Percentiles rank a stretch among this genome's conserved stretches.
These are phyloP conservation scores for Ostreobium quekettii DNA, from an alignment of 139 green algal genomes.

Conservation along the genomic window DNA sequence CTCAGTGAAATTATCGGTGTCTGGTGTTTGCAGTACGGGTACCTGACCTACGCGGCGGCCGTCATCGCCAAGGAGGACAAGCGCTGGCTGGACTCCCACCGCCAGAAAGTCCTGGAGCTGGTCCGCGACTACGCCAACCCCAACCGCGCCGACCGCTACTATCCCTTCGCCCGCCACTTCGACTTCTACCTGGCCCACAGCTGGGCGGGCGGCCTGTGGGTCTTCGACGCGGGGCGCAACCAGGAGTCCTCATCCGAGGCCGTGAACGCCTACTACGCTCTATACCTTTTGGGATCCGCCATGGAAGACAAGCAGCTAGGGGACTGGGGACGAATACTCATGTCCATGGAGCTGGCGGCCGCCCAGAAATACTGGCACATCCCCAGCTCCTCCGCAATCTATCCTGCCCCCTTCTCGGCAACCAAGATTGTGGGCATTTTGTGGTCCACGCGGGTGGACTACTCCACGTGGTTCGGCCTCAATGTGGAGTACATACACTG, in stretches of 20 bases:
- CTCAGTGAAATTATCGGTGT: too few relatives aligned
- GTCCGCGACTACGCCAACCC: conserved; percentile 30
- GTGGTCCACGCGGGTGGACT: conserved; percentile 35
- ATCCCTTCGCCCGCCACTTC: conserved; percentile 30
- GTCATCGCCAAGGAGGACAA: conserved; percentile 20
- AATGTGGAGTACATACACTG: conserved; percentile 26
- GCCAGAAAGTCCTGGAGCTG: conserved; percentile 12
- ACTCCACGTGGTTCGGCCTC: conserved; percentile 33
- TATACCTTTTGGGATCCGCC: conserved; percentile 24
- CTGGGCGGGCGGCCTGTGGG: conserved; percentile 32
- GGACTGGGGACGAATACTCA: conserved; percentile 28
- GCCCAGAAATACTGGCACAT: conserved; percentile 33
- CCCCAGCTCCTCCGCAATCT: conserved; percentile 10
- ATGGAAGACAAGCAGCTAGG: conserved; percentile 21
- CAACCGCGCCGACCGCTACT: conserved; percentile 20
- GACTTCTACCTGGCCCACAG: conserved; percentile 32
- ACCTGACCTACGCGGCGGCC: conserved; percentile 35
- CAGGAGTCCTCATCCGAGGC: conserved; percentile 39
- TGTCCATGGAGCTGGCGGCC: conserved; percentile 21
- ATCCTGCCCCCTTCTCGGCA: conserved; percentile 18
- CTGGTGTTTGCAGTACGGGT: conserved; percentile 45
- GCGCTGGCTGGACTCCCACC: conserved; percentile 14
- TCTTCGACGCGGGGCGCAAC: conserved; percentile 28
- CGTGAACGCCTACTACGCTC: conserved; percentile 36
- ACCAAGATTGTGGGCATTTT: conserved; percentile 33